Percentiles rank a stretch among this genome's conserved stretches.
Evolutionary conservation across 2,329 filamentous ascomycete species (phyloP).

Genomic region (Hypocreales sp.): DNA sequence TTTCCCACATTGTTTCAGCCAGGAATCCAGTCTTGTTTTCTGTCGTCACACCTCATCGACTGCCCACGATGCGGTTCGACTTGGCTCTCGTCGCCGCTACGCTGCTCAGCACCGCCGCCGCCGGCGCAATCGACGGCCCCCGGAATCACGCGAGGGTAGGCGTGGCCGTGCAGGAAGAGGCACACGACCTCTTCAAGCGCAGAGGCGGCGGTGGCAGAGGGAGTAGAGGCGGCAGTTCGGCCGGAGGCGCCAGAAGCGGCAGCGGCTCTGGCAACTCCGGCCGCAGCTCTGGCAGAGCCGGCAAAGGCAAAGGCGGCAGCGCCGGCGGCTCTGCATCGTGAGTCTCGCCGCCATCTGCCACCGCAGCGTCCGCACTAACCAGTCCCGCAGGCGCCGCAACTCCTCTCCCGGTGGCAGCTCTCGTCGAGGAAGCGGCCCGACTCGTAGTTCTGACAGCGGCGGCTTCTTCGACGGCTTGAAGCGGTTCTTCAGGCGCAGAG

Average conservation of each 20-base stretch:
- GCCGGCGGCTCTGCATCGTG: conserved; percentile 3
- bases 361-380: too few relatives aligned
- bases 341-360: too few relatives aligned
- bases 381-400: too few relatives aligned
- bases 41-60: too few relatives aligned
- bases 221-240: conserved; percentile 18
- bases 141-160: too few relatives aligned
- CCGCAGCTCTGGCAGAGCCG: conserved; percentile 3
- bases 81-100: conserved; percentile 2
- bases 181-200: conserved; percentile 40
- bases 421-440: too few relatives aligned
- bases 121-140: conserved; percentile 4
- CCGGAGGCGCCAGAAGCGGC: conserved; percentile 5
- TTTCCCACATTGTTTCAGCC: too few relatives aligned
- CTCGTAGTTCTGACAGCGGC: too few relatives aligned
- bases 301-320: conserved; percentile 4
- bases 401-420: too few relatives aligned
- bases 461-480: too few relatives aligned
- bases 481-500: conserved; percentile 47
- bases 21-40: too few relatives aligned
- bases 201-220: conserved; percentile 43
- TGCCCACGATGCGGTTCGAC: conserved; percentile 6
- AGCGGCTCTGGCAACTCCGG: conserved; percentile 9
- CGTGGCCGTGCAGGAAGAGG: conserved; percentile 9
- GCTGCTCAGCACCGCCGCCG: conserved; percentile 3